Conservation (phyloP, 164 flowering plant genomes). For the Aristolochia californica region DNA sequence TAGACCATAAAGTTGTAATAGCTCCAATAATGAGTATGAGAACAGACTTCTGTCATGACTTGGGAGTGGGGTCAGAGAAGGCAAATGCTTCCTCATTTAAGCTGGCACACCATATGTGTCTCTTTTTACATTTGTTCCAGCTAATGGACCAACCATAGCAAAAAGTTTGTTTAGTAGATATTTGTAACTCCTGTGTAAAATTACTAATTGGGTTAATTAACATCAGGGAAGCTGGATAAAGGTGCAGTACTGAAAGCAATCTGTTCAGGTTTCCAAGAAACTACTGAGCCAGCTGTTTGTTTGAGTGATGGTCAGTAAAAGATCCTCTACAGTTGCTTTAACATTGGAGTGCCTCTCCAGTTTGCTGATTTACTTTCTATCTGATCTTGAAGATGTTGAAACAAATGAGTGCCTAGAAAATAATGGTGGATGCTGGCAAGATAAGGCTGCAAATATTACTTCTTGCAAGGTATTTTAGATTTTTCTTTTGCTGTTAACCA, state of each 20-base stretch:
- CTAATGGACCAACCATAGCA: too few species aligned
- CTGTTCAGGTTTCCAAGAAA: constrained; percentile 88
- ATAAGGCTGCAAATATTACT: constrained; percentile 56
- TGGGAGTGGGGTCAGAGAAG: too few species aligned
- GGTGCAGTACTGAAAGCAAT: constrained; percentile 92
- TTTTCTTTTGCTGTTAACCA: background rate
- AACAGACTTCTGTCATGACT: too few species aligned
- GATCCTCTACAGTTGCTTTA: background rate
- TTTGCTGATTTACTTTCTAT: background rate
- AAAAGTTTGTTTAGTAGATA: too few species aligned
- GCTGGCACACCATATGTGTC: too few species aligned
- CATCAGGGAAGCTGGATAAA: constrained; percentile 81
- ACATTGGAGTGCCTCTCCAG: background rate
- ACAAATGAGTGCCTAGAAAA: constrained; percentile 85
- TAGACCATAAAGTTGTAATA: background rate
- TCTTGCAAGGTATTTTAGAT: constrained; percentile 69
- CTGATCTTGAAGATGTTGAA: constrained; percentile 36
- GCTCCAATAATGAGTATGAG: background rate
- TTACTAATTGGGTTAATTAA: background rate
- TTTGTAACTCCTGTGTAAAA: background rate
- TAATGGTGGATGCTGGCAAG: constrained; percentile 94
- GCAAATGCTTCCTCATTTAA: too few species aligned
- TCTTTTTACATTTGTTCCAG: too few species aligned
- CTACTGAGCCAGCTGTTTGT: constrained; percentile 88
- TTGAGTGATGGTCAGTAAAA: constrained; percentile 48